phyloP scores from a whole-genome alignment of 2,329 filamentous ascomycete genomes.

The Escovopsis sp. region DNA sequence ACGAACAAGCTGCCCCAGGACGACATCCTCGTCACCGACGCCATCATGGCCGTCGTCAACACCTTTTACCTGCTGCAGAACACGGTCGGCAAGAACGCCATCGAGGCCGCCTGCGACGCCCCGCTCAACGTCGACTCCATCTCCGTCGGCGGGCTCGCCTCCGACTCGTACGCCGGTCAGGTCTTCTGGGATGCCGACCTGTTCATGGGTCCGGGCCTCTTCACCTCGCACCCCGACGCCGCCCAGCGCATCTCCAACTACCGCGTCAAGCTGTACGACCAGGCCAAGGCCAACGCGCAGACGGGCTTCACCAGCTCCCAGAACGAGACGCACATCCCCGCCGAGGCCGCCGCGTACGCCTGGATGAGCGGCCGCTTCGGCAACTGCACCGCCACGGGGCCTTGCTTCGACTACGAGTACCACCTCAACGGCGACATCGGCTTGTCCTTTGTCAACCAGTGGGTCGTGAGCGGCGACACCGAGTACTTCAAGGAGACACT shows the following conservation, averaged over 20 bases:
- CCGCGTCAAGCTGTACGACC: conserved; percentile 17
- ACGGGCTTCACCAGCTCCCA: conserved; percentile 29
- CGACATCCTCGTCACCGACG: conserved; percentile 36
- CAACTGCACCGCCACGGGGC: conserved; percentile 45
- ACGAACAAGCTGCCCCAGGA: conserved; percentile 44
- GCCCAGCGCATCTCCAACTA: conserved; percentile 15
- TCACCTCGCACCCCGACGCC: conserved; percentile 12
- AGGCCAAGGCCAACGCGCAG: conserved; percentile 47
- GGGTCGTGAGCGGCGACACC: conserved; percentile 12
- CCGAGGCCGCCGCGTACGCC: conserved; percentile 34
- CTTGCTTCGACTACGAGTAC: conserved; percentile 58
- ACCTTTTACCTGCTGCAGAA: conserved; percentile 42
- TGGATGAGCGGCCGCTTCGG: conserved; percentile 54
- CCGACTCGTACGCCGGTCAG: conserved; percentile 16
- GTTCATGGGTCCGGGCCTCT: conserved; percentile 15
- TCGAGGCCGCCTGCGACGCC: conserved; percentile 30
- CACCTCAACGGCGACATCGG: conserved; percentile 57
- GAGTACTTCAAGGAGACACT: conserved; percentile 18
- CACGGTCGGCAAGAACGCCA: conserved; percentile 23
- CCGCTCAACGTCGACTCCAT: conserved; percentile 18
- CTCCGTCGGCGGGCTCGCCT: conserved; percentile 13
- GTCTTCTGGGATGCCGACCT: conserved; percentile 18
- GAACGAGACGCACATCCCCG: conserved; percentile 41
- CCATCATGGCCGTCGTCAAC: conserved; percentile 38
- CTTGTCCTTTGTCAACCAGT: conserved; percentile 20